Base-by-base conservation (phyloP, 2,329 filamentous ascomycete species). In the Pyricularia pennisetigena region DNA sequence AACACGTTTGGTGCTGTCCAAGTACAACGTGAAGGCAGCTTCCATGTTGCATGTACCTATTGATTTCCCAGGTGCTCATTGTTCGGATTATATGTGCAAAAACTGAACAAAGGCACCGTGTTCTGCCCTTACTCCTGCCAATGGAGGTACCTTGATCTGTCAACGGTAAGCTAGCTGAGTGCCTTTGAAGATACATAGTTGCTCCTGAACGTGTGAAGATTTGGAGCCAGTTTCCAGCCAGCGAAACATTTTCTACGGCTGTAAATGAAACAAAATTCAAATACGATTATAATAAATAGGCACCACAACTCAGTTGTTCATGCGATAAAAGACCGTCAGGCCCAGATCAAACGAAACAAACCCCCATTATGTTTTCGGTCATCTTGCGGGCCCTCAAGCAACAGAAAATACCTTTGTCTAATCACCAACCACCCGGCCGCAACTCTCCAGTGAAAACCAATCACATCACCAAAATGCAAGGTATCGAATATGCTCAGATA, bases 381-480 rank as follows among this genome's bases (percentile, higher is more conserved):
- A 54, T 54, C 20, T 54, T 54, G 41, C 7, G 20, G 20, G n/a
- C n/a, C 41, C 20, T 54, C 41, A 7, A 54, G 41, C 41, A 54
- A 54, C 20, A 54, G 41, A 54, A n/a, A 54, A 16, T n/a, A n/a
- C n/a, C 41, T 54, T 54, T 20, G 16, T 9, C 20, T 54, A 20
- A 54, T n/a, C 20, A 54, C 20, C 20, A 54, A 54, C 20, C 20
- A 54, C 41, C 41, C 20, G 1, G n/a, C 20, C 16, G 41, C 41
- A n/a, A 20, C 41, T n/a, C 20, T 54, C 14, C 41, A 54, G 41
- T n/a, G 41, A 20, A 29, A 65, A 41, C 20, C n/a, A 23, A 66
- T 54, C 14, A 29, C 64, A 66, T 66, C 64, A 66, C 64, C 24
- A 54, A 28, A 54, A 28, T 54, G 64, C 64, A 54, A 49, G 32